Conservation (phyloP, 2,329 filamentous ascomycete genomes). For the Aspergillus uvarum region DNA sequence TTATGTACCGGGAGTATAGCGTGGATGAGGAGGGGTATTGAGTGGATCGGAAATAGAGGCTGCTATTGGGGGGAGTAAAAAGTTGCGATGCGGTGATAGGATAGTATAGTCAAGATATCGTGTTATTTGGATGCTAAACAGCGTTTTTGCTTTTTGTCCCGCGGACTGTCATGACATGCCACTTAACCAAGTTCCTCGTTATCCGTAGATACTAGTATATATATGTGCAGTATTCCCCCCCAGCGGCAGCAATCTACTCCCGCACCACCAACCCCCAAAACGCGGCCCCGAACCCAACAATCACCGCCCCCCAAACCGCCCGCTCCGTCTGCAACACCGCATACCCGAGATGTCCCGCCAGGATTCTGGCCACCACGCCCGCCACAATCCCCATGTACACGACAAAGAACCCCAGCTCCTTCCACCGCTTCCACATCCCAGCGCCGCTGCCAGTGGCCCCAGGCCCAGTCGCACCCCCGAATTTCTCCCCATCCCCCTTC, state of each 20-base stretch:
- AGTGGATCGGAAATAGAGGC: neutral
- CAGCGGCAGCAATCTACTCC: neutral
- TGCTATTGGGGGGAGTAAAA: no score
- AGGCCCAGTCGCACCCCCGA: neutral
- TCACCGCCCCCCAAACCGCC: conserved; percentile 18
- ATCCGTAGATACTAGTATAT: no score
- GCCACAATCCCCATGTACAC: conserved; percentile 32
- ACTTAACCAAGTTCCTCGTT: no score
- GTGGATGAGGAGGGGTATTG: conserved; percentile 28
- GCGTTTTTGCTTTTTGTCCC: no score
- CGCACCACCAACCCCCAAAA: conserved; percentile 23
- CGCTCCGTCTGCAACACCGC: conserved; percentile 12
- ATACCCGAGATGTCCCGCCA: conserved; percentile 16
- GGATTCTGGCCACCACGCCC: conserved; percentile 21
- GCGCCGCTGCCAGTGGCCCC: neutral
- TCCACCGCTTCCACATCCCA: conserved; percentile 23
- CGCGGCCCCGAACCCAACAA: conserved; percentile 11
- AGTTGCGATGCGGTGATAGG: no score
- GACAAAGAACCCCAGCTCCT: conserved; percentile 32
- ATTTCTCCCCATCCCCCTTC: conserved; percentile 20
- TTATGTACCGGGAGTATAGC: conserved; percentile 27
- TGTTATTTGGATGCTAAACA: no score
- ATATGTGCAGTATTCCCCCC: neutral
- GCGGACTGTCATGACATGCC: no score
- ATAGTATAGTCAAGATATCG: no score